phyloP scores from a whole-genome alignment of 257 asterid genomes.

The Verbascum thapsus region DNA sequence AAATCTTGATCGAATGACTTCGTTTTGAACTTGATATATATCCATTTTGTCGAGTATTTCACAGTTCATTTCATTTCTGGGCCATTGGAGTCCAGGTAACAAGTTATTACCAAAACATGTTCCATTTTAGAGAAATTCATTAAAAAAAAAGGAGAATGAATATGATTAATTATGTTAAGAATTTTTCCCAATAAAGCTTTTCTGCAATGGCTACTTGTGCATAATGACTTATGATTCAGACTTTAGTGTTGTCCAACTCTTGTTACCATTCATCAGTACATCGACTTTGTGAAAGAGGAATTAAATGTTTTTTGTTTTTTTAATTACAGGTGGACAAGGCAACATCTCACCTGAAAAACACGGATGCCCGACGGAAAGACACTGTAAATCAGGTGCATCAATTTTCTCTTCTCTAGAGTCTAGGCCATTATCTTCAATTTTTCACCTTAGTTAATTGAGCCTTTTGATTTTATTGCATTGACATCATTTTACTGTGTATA shows the following conservation, averaged over 20 bases:
- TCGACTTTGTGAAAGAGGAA: slow-evolving; percentile 11
- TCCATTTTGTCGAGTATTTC: not conserved
- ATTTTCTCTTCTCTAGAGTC: slow-evolving; percentile 18
- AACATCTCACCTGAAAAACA: slow-evolving; percentile 87
- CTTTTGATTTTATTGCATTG: slow-evolving; percentile 47
- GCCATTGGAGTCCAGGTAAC: too few relatives aligned
- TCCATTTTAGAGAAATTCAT: too few relatives aligned
- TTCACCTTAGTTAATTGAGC: slow-evolving; percentile 4
- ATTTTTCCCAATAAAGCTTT: not conserved
- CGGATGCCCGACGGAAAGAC: slow-evolving; percentile 92
- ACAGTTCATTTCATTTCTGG: too few relatives aligned
- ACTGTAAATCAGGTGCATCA: slow-evolving; percentile 87
- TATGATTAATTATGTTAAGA: not conserved
- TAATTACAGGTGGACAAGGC: slow-evolving; percentile 89
- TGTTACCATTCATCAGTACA: slow-evolving; percentile 30
- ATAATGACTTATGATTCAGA: too few relatives aligned
- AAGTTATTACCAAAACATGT: too few relatives aligned
- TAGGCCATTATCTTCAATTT: not conserved
- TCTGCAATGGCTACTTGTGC: not conserved
- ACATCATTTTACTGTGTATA: slow-evolving; percentile 80
- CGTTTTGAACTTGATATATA: not conserved
- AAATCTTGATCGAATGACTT: too few relatives aligned
- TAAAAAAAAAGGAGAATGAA: too few relatives aligned
- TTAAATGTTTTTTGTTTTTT: slow-evolving; percentile 24
- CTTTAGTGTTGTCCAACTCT: not conserved